Conservation (phyloP, 768 basidiomycete genomes). For the Russula abietina region DNA sequence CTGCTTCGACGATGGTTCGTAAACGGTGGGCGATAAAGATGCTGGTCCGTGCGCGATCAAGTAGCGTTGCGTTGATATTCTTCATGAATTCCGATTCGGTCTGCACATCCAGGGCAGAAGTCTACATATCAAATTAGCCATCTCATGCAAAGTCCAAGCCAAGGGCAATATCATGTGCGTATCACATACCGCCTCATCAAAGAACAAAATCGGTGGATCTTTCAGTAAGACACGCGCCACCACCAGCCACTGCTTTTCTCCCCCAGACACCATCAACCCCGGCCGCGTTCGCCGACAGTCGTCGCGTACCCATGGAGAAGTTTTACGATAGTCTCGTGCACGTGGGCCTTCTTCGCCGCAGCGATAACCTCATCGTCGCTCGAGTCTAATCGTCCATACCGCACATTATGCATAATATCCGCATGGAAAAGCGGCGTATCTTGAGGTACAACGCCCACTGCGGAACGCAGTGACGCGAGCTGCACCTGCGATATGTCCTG, state of each 20-base stretch:
- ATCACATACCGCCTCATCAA: constrained; percentile 86
- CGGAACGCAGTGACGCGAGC: no score
- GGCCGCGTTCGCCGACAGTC: constrained; percentile 92
- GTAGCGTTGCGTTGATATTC: constrained; percentile 77
- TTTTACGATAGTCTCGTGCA: constrained; percentile 70
- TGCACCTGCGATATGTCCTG: no score
- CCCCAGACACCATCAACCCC: constrained; percentile 97
- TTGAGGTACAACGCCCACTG: no score
- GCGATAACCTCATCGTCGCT: constrained; percentile 83
- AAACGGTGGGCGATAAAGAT: constrained; percentile 96
- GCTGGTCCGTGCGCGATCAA: constrained; percentile 78
- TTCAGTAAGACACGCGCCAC: constrained; percentile 90
- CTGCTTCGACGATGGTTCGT: constrained; percentile 87
- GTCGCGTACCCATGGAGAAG: constrained; percentile 86
- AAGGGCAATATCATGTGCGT: constrained; percentile 16
- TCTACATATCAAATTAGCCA: constrained; percentile 45
- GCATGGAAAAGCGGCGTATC: no score
- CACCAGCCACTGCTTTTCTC: constrained; percentile 95
- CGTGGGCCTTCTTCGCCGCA: constrained; percentile 81
- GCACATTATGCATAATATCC: constrained; percentile 90
- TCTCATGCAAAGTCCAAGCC: not conserved
- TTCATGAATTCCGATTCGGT: constrained; percentile 94
- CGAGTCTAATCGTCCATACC: constrained; percentile 85
- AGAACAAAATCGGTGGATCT: constrained; percentile 93
- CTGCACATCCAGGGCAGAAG: constrained; percentile 90